Base-by-base conservation (phyloP, 75 land plant genomes). In the Pseudotsuga menziesii region DNA sequence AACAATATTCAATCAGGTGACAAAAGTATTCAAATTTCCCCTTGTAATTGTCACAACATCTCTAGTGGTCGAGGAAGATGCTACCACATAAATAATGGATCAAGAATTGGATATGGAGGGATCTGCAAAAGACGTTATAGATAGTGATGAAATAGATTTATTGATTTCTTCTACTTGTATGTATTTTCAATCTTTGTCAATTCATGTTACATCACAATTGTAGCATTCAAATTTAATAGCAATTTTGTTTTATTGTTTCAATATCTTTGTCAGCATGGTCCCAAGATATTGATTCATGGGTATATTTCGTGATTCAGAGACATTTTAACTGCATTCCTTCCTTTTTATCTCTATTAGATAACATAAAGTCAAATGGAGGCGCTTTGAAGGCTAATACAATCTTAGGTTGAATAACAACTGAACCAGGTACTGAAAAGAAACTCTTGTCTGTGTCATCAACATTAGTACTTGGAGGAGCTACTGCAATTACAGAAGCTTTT, bases 391-490 rank as follows among this genome's bases (percentile, higher is more conserved):
- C 17, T 17, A 64, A 35, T 12, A 14, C 39, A 35, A 29, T 5
- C 17, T 64, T 64, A 12, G 19, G 41, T 32, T 64, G 19, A 64
- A 32, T 39, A 32, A 17, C 5, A 64, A 64, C 36, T 29, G 69
- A 64, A 32, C 32, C 69, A 27, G 32, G 36, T 64, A 32, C 25
- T 16, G 69, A 77, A 67, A 81, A 72, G 27, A 83, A 73, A 63
- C 63, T 80, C 59, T 85, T 89, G 54, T 85, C 98, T 48, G 91
- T 90, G 26, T 90, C 96, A 29, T 77, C 96, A 25, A 92, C 98
- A 52, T 26, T 95, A n/a, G n/a, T n/a, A n/a, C n/a, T n/a, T n/a
- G n/a, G n/a, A n/a, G n/a, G n/a, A n/a, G n/a, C n/a, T n/a, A 73
- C 93, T 58, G 98, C 96, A 1, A 56, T 92, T 26, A 56, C 91